Base-by-base conservation (phyloP, 345 rosid genomes). In the Gossypium raimondii region DNA sequence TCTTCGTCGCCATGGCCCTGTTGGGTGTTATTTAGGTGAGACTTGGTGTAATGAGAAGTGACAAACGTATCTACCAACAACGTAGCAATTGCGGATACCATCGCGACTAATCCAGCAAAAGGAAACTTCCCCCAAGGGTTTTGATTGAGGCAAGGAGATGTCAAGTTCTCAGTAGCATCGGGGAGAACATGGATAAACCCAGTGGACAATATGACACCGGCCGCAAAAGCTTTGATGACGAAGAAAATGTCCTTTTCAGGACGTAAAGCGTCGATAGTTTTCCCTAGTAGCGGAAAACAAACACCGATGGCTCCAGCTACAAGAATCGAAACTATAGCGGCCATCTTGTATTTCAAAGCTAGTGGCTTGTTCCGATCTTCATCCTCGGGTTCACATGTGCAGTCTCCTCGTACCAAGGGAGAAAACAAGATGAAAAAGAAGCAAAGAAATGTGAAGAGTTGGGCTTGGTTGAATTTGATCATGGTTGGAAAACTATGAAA, bases 111-210 rank as follows among this genome's bases (percentile, higher is more conserved):
- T 2, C 90, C 88, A 0, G 89, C 66, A 72, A 90, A 88, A 0
- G 88, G 82, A 70, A 89, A 89, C 7, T 81, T 65, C 17, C 79
- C 86, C 89, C 90, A 88, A 0, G 89, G 92, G 13, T 79, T 78
- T 11, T 84, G 77, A 9, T 17, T 8, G 2, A 90, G 82, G 62
- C 90, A 87, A 5, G 88, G 88, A 1, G 89, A 83, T 0, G 88
- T 80, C 18, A 90, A 65, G 70, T n/a, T 81, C 0, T 84, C 73
- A 6, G 84, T 85, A 4, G 92, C 88, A 13, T 88, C 87, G 2
- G 89, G 89, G 50, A 90, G 82, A 0, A 88, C 64, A 14, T 72
- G 75, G 18, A 72, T 72, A 4, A 72, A 72, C 13, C 64, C 75
- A 8, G 75, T 72, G 3, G 64, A 53, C 38, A 72, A 57, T 5